Base-by-base conservation (phyloP, 2,329 filamentous ascomycete species). In the Delphinella strobiligena region DNA sequence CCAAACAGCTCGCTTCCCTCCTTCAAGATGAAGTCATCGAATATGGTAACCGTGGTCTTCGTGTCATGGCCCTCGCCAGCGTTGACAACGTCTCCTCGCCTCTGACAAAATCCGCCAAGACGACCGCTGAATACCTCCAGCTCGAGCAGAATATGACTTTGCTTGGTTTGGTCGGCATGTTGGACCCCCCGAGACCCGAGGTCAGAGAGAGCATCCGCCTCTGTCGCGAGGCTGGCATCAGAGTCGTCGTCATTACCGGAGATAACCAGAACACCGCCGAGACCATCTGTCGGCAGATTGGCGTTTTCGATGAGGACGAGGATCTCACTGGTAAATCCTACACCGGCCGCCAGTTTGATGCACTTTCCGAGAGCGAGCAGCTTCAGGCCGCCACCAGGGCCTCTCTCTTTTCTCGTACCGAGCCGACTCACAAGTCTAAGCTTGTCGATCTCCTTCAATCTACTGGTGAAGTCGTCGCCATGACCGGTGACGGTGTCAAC, bases 401-500 rank as follows among this genome's bases (percentile, higher is more conserved):
- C 2, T 93, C 82, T 36, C 71, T 98, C 22, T 98, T 98, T 69
- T 98, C 91, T 27, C 83, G 91, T 47, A 93, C 93, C 17, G 91
- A 98, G 62, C 91, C 91, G 37, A 78, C 74, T 36, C 91, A 98
- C 73, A 98, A 98, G 73, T 93, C 84, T n/a, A 91, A 86, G 64
- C 77, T 98, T 34, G 89, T 98, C 35, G 91, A 98, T 60, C 79
- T 98, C 33, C 81, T 98, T 34, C 93, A 98, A 61, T 86, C 84
- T 43, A 71, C 84, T 37, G 85, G 85, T 45, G 86, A 98, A 59
- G 91, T 98, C 32, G 93, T 98, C 47, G 91, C 91, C 50, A 98
- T 98, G 91, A 98, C 91, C 50, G 91, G 91, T 55, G 91, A 98
- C 56, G 91, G 91, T 62, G 91, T 98, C 61, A 98, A 98, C 56